Base-by-base conservation (phyloP, 306 rosid genomes). In the Cicer bijugum region DNA sequence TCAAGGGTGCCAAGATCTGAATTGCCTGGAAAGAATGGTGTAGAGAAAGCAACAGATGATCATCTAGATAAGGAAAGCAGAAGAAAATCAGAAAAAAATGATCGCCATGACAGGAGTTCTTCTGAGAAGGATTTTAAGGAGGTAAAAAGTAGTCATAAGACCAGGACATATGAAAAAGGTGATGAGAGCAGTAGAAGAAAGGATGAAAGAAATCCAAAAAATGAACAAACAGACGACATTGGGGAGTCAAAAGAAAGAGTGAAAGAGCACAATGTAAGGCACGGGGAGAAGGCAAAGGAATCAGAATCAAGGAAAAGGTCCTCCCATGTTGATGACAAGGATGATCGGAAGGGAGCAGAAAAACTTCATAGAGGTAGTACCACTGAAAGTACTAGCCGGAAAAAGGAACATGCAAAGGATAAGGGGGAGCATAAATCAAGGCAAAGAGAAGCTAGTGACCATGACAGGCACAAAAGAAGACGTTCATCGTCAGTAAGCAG, bases 401-500 rank as follows among this genome's bases (percentile, higher is more conserved):
- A 81, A 87, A 88, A 87, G 78, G 99, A 85, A 58, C 79, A 69
- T 47, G 40, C 86, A 63, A 88, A 84, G 88, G 90, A 85, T 63
- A 89, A 83, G 76, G 97, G 86, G 50, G 97, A 85, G 64, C 87
- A 85, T 42, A 90, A 83, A 79, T 82, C 86, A 40, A 89, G 93
- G 78, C 88, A 77, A 48, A 94, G 84, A 79, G 84, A 78, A 62
- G 78, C 85, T 60, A 85, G 86, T 19, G 86, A 88, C 45, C 72
- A 85, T 52, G 90, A 88, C 76, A 86, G 86, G 84, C 92, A 85
- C 77, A 86, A 82, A 83, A 90, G 91, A 76, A 75, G 86, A 52
- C 88, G 89, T 47, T 91, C 96, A 37, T 79, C 97, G 70, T 88
- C 97, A 47, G 82, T 83, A 46, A 84, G 88, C 80, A 86, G 91